A percentile compares a stretch with the other conserved stretches of the same genome.
phyloP scores from a whole-genome alignment of 2,329 filamentous ascomycete genomes.

The Ascochyta rabiei region DNA sequence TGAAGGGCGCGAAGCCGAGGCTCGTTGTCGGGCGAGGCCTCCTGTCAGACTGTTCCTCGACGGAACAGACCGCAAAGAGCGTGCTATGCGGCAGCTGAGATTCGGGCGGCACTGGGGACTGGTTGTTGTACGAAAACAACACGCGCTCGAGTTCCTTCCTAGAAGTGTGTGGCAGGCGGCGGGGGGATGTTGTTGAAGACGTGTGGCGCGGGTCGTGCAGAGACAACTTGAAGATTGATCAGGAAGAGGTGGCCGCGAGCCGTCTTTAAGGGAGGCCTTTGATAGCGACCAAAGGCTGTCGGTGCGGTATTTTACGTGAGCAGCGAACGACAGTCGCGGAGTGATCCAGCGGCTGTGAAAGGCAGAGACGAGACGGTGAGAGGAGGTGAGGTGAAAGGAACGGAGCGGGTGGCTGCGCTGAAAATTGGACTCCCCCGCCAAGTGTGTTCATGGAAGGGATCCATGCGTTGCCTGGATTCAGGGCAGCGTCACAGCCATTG shows the following conservation, averaged over 20 bases:
- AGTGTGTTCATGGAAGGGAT: conserved; percentile 9
- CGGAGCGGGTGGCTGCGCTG: conserved; percentile 10
- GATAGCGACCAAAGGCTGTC: conserved; percentile 50
- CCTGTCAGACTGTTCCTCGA: conserved; percentile 95
- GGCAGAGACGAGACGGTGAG: conserved; percentile 14
- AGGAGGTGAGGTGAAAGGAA: conserved; percentile 12
- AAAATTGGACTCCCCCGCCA: conserved; percentile 17
- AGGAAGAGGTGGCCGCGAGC: conserved; percentile 49
- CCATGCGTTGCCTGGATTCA: conserved; percentile 10
- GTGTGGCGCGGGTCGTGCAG: conserved; percentile 53
- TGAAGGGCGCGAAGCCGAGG: conserved; percentile 89
- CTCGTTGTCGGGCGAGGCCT: conserved; percentile 88
- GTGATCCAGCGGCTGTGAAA: conserved; percentile 8
- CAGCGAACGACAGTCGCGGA: conserved; percentile 18
- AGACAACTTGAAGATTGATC: conserved; percentile 56
- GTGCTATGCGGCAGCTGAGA: conserved; percentile 99
- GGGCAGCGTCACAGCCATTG: conserved; percentile 11
- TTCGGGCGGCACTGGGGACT: conserved; percentile 63
- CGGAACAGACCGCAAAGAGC: conserved; percentile 95
- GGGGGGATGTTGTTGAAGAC: conserved; percentile 58
- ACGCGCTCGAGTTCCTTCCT: conserved; percentile 48
- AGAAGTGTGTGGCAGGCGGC: conserved; percentile 47
- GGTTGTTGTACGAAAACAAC: conserved; percentile 53
- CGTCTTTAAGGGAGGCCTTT: conserved; percentile 54
- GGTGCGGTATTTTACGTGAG: conserved; percentile 15